Evolutionary conservation across 108 stramenopile species (phyloP), one percentile per base, ranked within the genome.

Genomic region (Skeletonema menzelii): DNA sequence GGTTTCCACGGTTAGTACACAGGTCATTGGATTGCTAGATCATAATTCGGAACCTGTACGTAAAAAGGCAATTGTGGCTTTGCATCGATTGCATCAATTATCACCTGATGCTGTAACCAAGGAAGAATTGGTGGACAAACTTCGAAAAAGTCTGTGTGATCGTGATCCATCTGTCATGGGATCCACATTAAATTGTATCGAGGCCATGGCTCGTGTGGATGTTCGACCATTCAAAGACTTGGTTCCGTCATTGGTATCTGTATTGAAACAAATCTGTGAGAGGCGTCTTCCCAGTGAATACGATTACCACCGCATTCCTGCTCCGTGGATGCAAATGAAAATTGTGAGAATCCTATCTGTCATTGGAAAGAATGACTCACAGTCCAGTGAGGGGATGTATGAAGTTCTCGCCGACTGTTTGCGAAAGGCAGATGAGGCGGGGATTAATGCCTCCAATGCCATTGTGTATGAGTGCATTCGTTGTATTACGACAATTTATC

Each of bases 311-410:
- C 88, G 97, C 2, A 95, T 99, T 19, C 99, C 99, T 4, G 97
- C 99, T 5, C 99, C 99, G 7, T 99, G 99, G 99, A 97, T 98
- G 77, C 99, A 99, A 84, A 92, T 98, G 82, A 89, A 93, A 70
- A 73, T 99, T 14, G 85, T 99, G 28, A 85, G 97, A 7, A 91
- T 99, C 44, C 82, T 99, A 59, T 91, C 96, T 56, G 57, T 95
- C 26, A 82, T 99, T 67, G 99, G 99, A 22, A 82, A 86, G 68
- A 94, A 87, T 69, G 95, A 96, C 81, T 79, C 85, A 12, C 32
- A 65, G 8, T 82, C 95, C 5, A 85, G 85, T 56, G 85, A 91
- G 65, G 95, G 97, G 64, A 98, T 98, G 95, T 99, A 99, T 85
- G 99, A 98, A 84, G 96, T 99, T 27, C 65, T 99, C 60, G 56